phyloP scores from a whole-genome alignment of 768 basidiomycete genomes.

The Suillus subluteus region DNA sequence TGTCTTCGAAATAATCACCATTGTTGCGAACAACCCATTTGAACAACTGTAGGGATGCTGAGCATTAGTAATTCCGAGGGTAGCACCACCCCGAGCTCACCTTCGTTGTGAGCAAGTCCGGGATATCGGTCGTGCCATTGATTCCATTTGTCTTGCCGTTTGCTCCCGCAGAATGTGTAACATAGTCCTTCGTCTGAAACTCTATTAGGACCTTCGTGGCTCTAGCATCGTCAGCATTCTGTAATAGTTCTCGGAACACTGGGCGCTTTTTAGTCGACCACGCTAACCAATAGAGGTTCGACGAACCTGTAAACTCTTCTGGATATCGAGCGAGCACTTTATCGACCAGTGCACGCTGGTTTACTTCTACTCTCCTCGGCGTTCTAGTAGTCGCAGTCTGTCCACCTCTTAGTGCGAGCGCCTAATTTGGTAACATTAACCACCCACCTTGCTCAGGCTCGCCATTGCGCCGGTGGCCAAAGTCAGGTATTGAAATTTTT shows the following conservation, averaged over 20 bases:
- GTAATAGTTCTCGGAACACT: conserved; percentile 57
- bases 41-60: conserved; percentile 30
- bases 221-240: conserved; percentile 59
- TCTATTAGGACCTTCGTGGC: conserved; percentile 39
- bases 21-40: conserved; percentile 51
- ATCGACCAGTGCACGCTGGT: conserved; percentile 21
- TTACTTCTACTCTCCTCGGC: conserved; percentile 15
- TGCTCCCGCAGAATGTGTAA: conserved; percentile 10
- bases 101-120: conserved; percentile 11
- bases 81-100: neutral
- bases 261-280: neutral
- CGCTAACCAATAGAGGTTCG: neutral
- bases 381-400: neutral
- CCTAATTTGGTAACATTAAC: neutral
- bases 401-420: neutral
- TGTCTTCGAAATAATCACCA: conserved; percentile 46
- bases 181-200: conserved; percentile 33
- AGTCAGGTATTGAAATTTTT: neutral
- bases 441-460: neutral
- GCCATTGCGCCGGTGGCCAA: neutral
- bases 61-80: neutral
- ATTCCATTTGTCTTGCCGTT: conserved; percentile 7
- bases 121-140: neutral
- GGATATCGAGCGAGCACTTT: conserved; percentile 24
- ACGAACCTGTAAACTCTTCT: conserved; percentile 21